Evolutionary conservation across 2,329 filamentous ascomycete genomes (phyloP).

Genomic region (Penicillium sp.): DNA sequence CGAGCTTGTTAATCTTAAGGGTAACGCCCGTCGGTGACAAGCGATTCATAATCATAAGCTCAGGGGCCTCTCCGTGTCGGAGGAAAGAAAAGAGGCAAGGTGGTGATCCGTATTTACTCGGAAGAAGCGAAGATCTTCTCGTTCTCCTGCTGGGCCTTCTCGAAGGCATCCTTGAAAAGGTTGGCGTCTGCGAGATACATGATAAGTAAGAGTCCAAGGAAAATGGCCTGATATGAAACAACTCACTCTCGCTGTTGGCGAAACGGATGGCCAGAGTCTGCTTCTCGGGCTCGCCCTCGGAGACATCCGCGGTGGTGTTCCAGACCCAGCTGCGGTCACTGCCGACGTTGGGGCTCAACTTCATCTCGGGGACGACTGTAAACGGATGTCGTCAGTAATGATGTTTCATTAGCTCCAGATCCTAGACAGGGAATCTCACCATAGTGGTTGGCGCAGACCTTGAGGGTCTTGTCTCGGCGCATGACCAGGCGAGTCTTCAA

Average conservation of each 20-base stretch:
- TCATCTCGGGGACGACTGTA: slow-evolving; percentile 95
- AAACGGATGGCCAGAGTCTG: slow-evolving; percentile 96
- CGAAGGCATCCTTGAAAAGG: slow-evolving; percentile 94
- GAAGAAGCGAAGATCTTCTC: slow-evolving; percentile 71
- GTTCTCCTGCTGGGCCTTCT: slow-evolving; percentile 96
- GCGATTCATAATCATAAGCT: slow-evolving; percentile 13
- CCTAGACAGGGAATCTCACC: slow-evolving; percentile 61
- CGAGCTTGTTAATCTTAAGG: slow-evolving; percentile 19
- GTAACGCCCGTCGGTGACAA: slow-evolving; percentile 19
- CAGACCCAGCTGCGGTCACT: slow-evolving; percentile 99
- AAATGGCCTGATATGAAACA: neutral
- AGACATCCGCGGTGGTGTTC: slow-evolving; percentile 97
- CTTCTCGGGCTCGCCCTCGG: slow-evolving; percentile 95
- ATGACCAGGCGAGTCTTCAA: slow-evolving; percentile 97
- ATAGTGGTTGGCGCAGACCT: slow-evolving; percentile 99
- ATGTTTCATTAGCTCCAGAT: neutral
- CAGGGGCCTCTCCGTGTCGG: slow-evolving; percentile 8
- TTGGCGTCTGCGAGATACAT: slow-evolving; percentile 72
- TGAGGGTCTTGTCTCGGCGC: slow-evolving; percentile 99
- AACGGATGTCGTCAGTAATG: neutral
- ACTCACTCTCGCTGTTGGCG: slow-evolving; percentile 93
- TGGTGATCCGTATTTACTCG: slow-evolving; percentile 44
- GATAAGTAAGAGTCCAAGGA: slow-evolving; percentile 21
- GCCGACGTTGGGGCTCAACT: slow-evolving; percentile 95
- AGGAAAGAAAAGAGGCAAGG: neutral